phyloP scores from a whole-genome alignment of 1,284 basidiomycete species.

The Gomphus sp. region DNA sequence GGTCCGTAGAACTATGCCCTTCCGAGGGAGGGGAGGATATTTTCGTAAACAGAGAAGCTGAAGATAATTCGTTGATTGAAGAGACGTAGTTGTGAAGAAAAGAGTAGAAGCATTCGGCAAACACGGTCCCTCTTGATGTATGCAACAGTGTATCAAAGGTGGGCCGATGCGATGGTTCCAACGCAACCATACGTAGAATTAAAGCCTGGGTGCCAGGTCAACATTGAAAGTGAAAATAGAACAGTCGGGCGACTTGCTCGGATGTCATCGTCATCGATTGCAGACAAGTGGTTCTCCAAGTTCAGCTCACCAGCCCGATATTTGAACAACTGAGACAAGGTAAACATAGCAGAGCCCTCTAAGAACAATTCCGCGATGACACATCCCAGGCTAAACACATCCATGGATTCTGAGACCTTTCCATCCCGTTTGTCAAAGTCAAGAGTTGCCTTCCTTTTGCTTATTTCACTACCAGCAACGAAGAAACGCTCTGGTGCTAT shows the following conservation, averaged over 20 bases:
- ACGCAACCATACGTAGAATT: conserved; percentile 84
- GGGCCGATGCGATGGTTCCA: conserved; percentile 71
- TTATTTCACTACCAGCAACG: conserved; percentile 57
- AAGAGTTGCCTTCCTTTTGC: conserved; percentile 46
- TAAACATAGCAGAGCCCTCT: conserved; percentile 92
- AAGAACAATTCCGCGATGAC: conserved; percentile 95
- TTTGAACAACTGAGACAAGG: conserved; percentile 91
- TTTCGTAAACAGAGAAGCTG: conserved; percentile 33
- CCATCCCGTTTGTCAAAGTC: conserved; percentile 55
- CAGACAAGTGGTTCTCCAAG: conserved; percentile 64
- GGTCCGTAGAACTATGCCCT: conserved; percentile 16
- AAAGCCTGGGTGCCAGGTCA: conserved; percentile 47
- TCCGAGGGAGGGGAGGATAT: conserved; percentile 24
- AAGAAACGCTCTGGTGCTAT: conserved; percentile 96
- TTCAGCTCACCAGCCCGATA: conserved; percentile 83
- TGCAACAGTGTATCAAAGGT: conserved; percentile 81
- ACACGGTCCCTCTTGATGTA: conserved; percentile 67
- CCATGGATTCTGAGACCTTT: conserved; percentile 92
- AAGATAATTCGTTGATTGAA: conserved; percentile 64
- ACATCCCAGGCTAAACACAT: conserved; percentile 94
- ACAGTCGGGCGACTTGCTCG: conserved; percentile 44
- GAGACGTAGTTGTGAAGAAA: conserved; percentile 88
- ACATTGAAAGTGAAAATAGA: conserved; percentile 5
- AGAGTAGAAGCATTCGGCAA: conserved; percentile 90
- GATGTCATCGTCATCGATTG: conserved; percentile 76